Evolutionary conservation across 2,329 filamentous ascomycete species (phyloP).

Genomic region (Chaetomiaceae sp.): DNA sequence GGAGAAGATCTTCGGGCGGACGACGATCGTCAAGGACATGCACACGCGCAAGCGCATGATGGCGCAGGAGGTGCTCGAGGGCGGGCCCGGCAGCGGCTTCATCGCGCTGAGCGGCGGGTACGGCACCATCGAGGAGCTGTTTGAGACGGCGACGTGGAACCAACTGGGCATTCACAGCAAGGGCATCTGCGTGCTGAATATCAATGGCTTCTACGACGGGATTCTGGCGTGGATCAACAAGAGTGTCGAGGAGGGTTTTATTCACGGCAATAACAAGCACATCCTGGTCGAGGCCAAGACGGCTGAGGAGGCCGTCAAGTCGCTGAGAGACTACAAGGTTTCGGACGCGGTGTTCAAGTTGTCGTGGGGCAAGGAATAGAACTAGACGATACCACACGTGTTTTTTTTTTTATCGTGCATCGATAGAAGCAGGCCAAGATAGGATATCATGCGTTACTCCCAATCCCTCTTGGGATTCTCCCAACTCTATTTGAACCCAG

Average conservation of each 20-base stretch:
- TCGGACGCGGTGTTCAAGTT: constrained; percentile 71
- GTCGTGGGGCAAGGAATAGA: constrained; percentile 66
- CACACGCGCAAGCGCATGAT: constrained; percentile 92
- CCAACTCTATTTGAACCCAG: neutral
- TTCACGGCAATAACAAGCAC: constrained; percentile 60
- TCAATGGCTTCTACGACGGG: constrained; percentile 89
- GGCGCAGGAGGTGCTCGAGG: constrained; percentile 78
- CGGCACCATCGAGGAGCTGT: constrained; percentile 92
- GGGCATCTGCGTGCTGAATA: constrained; percentile 76
- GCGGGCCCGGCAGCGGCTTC: constrained; percentile 80
- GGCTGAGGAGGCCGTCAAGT: constrained; percentile 64
- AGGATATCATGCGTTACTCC: constrained; percentile 3
- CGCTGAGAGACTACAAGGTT: constrained; percentile 67
- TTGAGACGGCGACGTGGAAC: constrained; percentile 90
- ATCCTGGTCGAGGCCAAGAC: constrained; percentile 74
- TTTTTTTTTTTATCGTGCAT: neutral
- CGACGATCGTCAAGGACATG: constrained; percentile 91
- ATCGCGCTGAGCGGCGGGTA: constrained; percentile 85
- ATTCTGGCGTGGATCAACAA: constrained; percentile 74
- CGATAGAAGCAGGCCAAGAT: neutral
- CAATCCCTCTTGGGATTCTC: too few relatives aligned
- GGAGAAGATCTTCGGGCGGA: constrained; percentile 65
- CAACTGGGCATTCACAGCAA: constrained; percentile 85
- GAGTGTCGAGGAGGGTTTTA: constrained; percentile 70
- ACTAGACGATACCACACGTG: neutral